phyloP scores from a whole-genome alignment of 2,329 filamentous ascomycete species.

The Plectosphaerella cucumerina region DNA sequence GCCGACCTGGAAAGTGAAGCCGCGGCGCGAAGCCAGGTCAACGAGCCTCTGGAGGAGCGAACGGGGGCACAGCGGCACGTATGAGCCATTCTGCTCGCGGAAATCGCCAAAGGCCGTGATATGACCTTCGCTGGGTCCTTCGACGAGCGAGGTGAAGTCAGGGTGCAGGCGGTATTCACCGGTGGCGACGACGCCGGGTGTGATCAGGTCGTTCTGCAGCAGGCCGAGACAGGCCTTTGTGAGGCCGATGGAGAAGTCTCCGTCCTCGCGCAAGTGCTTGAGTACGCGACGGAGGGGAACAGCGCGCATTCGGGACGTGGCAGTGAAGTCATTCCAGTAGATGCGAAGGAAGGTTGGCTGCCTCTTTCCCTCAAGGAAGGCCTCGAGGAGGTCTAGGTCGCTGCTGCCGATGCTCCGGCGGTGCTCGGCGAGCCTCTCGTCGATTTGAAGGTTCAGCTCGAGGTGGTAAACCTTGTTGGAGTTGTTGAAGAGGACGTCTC shows the following conservation, averaged over 20 bases:
- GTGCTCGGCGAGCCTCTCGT: not conserved
- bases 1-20: constrained; percentile 61
- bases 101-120: constrained; percentile 67
- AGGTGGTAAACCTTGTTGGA: constrained; percentile 72
- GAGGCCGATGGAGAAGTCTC: constrained; percentile 51
- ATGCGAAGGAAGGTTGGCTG: constrained; percentile 64
- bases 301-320: constrained; percentile 60
- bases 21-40: constrained; percentile 43
- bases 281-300: constrained; percentile 59
- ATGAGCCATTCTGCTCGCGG: constrained; percentile 47
- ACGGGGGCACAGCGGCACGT: constrained; percentile 59
- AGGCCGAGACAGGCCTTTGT: constrained; percentile 61
- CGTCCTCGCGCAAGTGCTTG: constrained; percentile 37
- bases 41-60: constrained; percentile 54
- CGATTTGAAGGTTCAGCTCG: constrained; percentile 32
- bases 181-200: constrained; percentile 48
- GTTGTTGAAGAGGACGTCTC: constrained; percentile 71
- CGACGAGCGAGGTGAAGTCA: constrained; percentile 58
- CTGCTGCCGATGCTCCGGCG: constrained; percentile 14
- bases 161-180: constrained; percentile 66
- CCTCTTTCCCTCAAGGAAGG: constrained; percentile 43
- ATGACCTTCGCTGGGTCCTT: constrained; percentile 55
- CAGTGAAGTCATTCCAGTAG: constrained; percentile 77
- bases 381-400: constrained; percentile 28
- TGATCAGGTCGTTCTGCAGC: constrained; percentile 61